Conservation (phyloP, 2,329 filamentous ascomycete species). For the Colletotrichum spaethianum region DNA sequence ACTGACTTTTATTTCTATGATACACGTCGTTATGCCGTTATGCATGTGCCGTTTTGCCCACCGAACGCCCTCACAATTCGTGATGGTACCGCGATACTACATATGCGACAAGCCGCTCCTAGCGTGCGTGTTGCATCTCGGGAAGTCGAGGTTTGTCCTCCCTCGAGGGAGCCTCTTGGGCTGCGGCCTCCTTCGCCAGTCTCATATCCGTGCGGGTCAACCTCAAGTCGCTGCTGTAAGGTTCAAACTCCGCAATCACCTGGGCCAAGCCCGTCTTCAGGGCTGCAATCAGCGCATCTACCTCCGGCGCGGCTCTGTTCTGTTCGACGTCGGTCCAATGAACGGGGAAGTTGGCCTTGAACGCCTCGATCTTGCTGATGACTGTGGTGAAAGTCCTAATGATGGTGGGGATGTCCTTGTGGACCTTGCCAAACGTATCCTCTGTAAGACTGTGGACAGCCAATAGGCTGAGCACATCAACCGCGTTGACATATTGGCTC, state of each 20-base stretch:
- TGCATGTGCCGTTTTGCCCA: slow-evolving; percentile 21
- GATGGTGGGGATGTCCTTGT: slow-evolving; percentile 82
- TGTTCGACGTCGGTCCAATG: slow-evolving; percentile 86
- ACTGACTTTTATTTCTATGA: slow-evolving; percentile 26
- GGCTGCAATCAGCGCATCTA: slow-evolving; percentile 77
- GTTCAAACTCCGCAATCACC: slow-evolving; percentile 80
- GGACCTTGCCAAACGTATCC: slow-evolving; percentile 89
- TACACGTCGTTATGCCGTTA: slow-evolving; percentile 37
- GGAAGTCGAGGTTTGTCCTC: slow-evolving; percentile 35
- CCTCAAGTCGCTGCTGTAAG: slow-evolving; percentile 79
- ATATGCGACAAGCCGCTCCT: slow-evolving; percentile 12
- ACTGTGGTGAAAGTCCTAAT: slow-evolving; percentile 80
- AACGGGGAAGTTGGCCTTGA: slow-evolving; percentile 70
- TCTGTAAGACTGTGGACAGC: slow-evolving; percentile 82
- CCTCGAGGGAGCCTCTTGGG: slow-evolving; percentile 44
- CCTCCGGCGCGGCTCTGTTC: slow-evolving; percentile 70
- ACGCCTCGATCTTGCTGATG: slow-evolving; percentile 78
- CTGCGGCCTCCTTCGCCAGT: slow-evolving; percentile 78
- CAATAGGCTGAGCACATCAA: slow-evolving; percentile 78
- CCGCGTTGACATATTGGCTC: slow-evolving; percentile 78
- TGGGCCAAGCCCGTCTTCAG: slow-evolving; percentile 76
- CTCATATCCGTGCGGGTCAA: slow-evolving; percentile 80
- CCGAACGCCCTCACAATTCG: slow-evolving; percentile 25
- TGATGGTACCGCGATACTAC: not conserved
- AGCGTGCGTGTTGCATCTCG: slow-evolving; percentile 50